Evolutionary conservation across 2,329 filamentous ascomycete species (phyloP).

Genomic region (Dendryphion nanum): DNA sequence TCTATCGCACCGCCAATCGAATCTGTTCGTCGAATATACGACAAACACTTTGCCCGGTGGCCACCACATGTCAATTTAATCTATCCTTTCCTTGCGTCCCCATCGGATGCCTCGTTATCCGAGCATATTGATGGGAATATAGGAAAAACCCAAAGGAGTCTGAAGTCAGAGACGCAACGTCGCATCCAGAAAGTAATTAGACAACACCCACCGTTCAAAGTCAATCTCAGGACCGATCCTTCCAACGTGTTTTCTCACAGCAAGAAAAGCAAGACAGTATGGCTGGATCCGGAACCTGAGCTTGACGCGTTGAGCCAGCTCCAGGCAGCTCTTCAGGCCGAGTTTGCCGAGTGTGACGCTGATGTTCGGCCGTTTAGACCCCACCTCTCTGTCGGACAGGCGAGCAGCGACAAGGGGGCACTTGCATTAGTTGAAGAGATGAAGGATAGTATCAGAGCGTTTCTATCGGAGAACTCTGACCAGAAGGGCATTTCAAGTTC

Average conservation of each 20-base stretch:
- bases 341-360: slow-evolving; percentile 24
- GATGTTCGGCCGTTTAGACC: slow-evolving; percentile 22
- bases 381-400: slow-evolving; percentile 28
- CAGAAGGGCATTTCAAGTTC: not conserved
- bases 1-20: slow-evolving; percentile 24
- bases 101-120: slow-evolving; percentile 8
- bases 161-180: slow-evolving; percentile 18
- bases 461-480: not conserved
- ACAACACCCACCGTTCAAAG: slow-evolving; percentile 15
- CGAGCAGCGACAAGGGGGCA: slow-evolving; percentile 10
- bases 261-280: slow-evolving; percentile 22
- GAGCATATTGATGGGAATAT: slow-evolving; percentile 3
- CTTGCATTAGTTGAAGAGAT: slow-evolving; percentile 15
- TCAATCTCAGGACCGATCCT: slow-evolving; percentile 18
- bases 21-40: slow-evolving; percentile 19
- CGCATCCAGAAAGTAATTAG: slow-evolving; percentile 20
- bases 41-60: slow-evolving; percentile 28
- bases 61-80: slow-evolving; percentile 32
- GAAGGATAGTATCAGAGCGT: slow-evolving; percentile 10
- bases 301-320: slow-evolving; percentile 15
- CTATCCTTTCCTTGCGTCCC: slow-evolving; percentile 26
- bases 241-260: slow-evolving; percentile 18
- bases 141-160: not conserved
- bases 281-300: slow-evolving; percentile 19
- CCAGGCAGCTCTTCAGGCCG: slow-evolving; percentile 23